Percentiles rank a stretch among this genome's conserved stretches.
phyloP scores from a whole-genome alignment of 495 filamentous ascomycete genomes.

The Mytilinidion resinicola region DNA sequence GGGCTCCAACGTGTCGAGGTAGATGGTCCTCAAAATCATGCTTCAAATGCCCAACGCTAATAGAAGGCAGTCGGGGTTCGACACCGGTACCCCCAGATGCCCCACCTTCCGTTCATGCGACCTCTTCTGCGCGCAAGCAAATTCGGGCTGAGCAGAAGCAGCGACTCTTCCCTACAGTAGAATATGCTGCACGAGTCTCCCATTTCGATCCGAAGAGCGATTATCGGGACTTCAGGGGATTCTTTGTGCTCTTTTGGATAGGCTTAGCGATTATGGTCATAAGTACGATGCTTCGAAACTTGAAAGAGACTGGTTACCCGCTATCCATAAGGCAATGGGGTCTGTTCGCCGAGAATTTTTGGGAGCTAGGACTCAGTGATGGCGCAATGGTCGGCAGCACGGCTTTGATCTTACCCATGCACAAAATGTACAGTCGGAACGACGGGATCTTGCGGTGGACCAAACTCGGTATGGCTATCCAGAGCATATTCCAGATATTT shows the following conservation, averaged over 20 bases:
- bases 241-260: conserved; percentile 98
- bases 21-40: background rate
- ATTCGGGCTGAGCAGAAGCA: conserved; percentile 73
- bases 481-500: conserved; percentile 69
- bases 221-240: conserved; percentile 90
- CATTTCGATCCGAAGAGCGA: conserved; percentile 93
- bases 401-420: conserved; percentile 64
- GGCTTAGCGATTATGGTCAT: conserved; percentile 93
- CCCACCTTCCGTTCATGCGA: conserved; percentile 78
- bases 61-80: conserved; percentile 63
- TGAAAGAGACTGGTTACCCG: conserved; percentile 87
- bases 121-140: conserved; percentile 78
- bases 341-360: conserved; percentile 78
- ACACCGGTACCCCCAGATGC: conserved; percentile 88
- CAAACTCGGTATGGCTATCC: conserved; percentile 66
- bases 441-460: conserved; percentile 62
- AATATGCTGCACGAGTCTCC: conserved; percentile 86
- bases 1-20: conserved; percentile 23
- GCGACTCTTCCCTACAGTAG: conserved; percentile 90
- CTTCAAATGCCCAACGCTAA: background rate
- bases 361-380: conserved; percentile 80
- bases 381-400: conserved; percentile 75
- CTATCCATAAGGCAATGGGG: conserved; percentile 79
- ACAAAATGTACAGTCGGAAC: conserved; percentile 54
- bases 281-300: conserved; percentile 81